Evolutionary conservation across 2,329 filamentous ascomycete species (phyloP).

Genomic region (Sporothrix curviconia): DNA sequence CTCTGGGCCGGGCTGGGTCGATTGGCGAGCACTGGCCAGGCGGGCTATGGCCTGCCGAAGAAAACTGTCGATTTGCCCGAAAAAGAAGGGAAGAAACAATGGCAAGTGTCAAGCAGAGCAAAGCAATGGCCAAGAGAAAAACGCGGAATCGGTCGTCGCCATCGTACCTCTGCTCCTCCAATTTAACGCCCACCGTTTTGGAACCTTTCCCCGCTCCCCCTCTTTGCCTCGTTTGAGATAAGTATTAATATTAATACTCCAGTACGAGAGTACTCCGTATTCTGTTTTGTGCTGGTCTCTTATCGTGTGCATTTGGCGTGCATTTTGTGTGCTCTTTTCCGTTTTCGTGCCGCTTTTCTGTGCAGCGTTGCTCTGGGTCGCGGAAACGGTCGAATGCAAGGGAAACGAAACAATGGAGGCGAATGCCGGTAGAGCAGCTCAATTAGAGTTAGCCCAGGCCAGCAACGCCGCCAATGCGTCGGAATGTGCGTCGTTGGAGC

Average conservation of each 20-base stretch:
- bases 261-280: not conserved
- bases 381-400: not conserved
- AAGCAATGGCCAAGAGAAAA: not conserved
- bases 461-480: not conserved
- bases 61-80: not conserved
- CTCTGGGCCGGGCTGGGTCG: not conserved
- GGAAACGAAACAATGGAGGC: not conserved
- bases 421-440: constrained; percentile 3
- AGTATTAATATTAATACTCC: too few relatives aligned
- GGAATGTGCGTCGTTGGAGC: not conserved
- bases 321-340: too few relatives aligned
- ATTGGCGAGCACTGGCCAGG: not conserved
- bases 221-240: too few relatives aligned
- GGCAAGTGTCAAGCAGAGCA: not conserved
- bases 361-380: not conserved
- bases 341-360: not conserved
- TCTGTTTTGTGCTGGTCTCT: too few relatives aligned
- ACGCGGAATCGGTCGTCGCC: not conserved
- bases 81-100: not conserved
- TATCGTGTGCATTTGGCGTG: too few relatives aligned
- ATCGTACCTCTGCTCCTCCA: constrained; percentile 6
- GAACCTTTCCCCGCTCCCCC: too few relatives aligned
- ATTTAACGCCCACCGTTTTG: constrained; percentile 4
- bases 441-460: constrained; percentile 1
- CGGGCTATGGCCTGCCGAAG: not conserved